phyloP scores from a whole-genome alignment of 1,284 basidiomycete species.

The Boletellus deceptivus region DNA sequence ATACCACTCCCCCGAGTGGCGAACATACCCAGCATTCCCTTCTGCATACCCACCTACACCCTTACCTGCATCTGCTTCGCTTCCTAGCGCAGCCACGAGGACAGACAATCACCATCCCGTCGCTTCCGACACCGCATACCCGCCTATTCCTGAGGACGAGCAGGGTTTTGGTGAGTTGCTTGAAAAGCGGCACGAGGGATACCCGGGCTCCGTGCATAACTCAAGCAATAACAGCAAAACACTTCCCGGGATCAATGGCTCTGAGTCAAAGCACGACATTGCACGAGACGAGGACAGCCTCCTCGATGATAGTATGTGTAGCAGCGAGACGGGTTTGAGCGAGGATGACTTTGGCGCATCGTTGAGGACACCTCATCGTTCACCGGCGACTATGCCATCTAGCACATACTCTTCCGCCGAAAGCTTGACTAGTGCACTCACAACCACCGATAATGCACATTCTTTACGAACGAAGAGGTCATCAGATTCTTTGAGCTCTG shows the following conservation, averaged over 20 bases:
- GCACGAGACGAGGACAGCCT: constrained; percentile 23
- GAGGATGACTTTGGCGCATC: constrained; percentile 64
- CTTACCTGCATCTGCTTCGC: constrained; percentile 20
- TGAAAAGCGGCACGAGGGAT: constrained; percentile 57
- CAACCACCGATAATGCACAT: constrained; percentile 44
- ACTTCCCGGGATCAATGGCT: constrained; percentile 5
- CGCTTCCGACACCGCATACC: constrained; percentile 22
- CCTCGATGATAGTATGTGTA: constrained; percentile 25
- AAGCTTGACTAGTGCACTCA: constrained; percentile 43
- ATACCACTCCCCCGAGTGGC: constrained; percentile 39
- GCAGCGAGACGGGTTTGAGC: constrained; percentile 28
- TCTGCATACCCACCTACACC: constrained; percentile 55
- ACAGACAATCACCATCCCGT: constrained; percentile 16
- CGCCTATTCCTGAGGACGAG: constrained; percentile 34
- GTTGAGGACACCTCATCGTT: constrained; percentile 55
- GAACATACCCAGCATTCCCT: constrained; percentile 50
- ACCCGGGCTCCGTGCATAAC: constrained; percentile 56
- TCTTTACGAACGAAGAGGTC: constrained; percentile 45
- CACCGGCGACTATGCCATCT: constrained; percentile 26
- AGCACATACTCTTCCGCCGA: constrained; percentile 37
- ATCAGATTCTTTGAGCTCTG: constrained; percentile 43
- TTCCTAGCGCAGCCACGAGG: constrained; percentile 14
- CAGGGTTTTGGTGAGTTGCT: constrained; percentile 64
- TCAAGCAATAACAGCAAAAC: constrained; percentile 49
- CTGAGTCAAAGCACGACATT: constrained; percentile 18